phyloP scores from a whole-genome alignment of 257 asterid species.

The Verbena officinalis region DNA sequence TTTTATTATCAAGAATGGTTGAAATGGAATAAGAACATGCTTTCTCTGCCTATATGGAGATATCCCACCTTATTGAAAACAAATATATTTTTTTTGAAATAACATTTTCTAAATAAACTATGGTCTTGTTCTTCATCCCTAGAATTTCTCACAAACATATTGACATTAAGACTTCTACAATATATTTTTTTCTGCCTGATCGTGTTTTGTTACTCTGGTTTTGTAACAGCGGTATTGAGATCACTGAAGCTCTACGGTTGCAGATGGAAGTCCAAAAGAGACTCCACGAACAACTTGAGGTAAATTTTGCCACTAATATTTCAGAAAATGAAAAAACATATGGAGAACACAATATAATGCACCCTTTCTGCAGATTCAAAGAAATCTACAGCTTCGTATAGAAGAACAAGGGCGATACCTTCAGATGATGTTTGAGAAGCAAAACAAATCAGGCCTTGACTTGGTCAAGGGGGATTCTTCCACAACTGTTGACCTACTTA shows the following conservation, averaged over 20 bases:
- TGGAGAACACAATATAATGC: neutral
- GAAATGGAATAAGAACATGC: too few relatives aligned
- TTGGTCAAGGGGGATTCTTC: conserved; percentile 55
- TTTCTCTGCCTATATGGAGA: too few relatives aligned
- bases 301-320: conserved; percentile 28
- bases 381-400: conserved; percentile 89
- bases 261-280: conserved; percentile 98
- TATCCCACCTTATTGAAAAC: too few relatives aligned
- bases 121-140: neutral
- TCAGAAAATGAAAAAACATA: neutral
- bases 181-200: conserved; percentile 21
- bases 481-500: conserved; percentile 40
- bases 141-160: neutral
- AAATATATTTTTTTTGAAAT: conserved; percentile 3
- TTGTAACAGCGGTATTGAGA: conserved; percentile 74
- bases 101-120: neutral
- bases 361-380: conserved; percentile 68
- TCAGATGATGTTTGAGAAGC: conserved; percentile 93
- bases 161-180: neutral
- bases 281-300: conserved; percentile 99
- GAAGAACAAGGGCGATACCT: conserved; percentile 90
- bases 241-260: conserved; percentile 89
- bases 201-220: conserved; percentile 22
- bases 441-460: conserved; percentile 67
- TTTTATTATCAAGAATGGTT: too few relatives aligned